phyloP scores from a whole-genome alignment of 352 stramenopile genomes.

The Pythium myriotylum region DNA sequence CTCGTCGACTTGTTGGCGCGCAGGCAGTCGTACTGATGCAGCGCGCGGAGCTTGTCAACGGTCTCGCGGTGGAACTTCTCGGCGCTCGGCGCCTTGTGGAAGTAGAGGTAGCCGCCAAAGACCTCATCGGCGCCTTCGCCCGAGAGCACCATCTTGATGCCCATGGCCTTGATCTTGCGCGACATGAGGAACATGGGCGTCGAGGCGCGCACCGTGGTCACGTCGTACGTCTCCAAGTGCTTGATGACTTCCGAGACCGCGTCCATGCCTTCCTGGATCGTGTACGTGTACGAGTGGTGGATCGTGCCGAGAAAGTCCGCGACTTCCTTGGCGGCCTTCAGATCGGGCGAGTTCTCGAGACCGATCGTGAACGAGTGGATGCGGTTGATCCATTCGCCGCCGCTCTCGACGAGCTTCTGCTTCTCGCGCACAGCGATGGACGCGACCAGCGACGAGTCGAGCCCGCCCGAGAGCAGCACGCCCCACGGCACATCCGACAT shows the following conservation, averaged over 20 bases:
- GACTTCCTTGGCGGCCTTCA: constrained; percentile 96
- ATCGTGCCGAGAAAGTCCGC: constrained; percentile 97
- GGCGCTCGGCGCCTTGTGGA: constrained; percentile 98
- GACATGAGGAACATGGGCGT: constrained; percentile 99
- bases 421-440: constrained; percentile 95
- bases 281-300: constrained; percentile 99
- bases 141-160: constrained; percentile 99
- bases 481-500: constrained; percentile 99
- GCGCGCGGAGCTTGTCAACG: constrained; percentile 94
- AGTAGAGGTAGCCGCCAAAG: constrained; percentile 99
- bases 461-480: constrained; percentile 96
- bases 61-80: constrained; percentile 92
- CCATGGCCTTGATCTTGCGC: constrained; percentile 99
- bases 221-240: constrained; percentile 98
- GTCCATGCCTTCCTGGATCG: constrained; percentile 98
- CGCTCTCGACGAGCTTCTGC: constrained; percentile 78
- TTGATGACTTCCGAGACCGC: constrained; percentile 98
- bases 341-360: constrained; percentile 95
- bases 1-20: constrained; percentile 99
- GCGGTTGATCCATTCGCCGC: constrained; percentile 88
- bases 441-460: constrained; percentile 98
- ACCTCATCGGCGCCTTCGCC: constrained; percentile 98
- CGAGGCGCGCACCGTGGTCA: constrained; percentile 97
- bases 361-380: constrained; percentile 99
- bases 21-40: constrained; percentile 99